These are phyloP conservation scores for Crithidia sp. DNA, from an alignment of 208 protist species.

Conservation along the genomic window DNA sequence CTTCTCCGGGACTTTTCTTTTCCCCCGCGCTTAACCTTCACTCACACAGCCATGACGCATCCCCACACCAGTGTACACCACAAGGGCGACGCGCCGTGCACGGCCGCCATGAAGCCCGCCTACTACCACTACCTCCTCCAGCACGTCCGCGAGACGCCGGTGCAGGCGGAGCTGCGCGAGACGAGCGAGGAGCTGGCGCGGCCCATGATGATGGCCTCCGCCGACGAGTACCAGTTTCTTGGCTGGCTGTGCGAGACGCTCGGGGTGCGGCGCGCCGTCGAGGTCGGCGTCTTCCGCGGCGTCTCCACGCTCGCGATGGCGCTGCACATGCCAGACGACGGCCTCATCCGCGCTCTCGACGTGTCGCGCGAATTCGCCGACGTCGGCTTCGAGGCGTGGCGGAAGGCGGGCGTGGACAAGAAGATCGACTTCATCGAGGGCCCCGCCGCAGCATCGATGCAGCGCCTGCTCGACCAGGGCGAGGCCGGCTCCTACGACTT, in stretches of 20 bases:
- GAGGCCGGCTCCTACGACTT: constrained; percentile 66
- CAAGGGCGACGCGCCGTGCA: constrained; percentile 24
- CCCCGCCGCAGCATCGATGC: constrained; percentile 45
- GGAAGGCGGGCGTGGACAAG: constrained; percentile 46
- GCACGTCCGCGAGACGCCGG: constrained; percentile 29
- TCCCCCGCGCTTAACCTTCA: neutral
- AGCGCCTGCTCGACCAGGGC: constrained; percentile 37
- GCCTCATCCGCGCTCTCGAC: constrained; percentile 48
- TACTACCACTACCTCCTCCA: constrained; percentile 44
- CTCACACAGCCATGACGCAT: neutral
- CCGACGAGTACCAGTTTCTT: constrained; percentile 49
- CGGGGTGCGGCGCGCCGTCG: constrained; percentile 39
- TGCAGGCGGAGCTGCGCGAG: constrained; percentile 28
- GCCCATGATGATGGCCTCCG: constrained; percentile 35
- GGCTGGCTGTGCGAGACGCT: constrained; percentile 42
- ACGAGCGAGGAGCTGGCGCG: constrained; percentile 17
- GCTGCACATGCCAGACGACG: constrained; percentile 43
- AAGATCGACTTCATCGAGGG: constrained; percentile 59
- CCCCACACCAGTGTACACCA: neutral
- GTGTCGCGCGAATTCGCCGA: constrained; percentile 46
- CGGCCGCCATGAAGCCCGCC: constrained; percentile 17
- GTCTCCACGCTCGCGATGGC: constrained; percentile 53
- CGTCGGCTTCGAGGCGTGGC: constrained; percentile 48
- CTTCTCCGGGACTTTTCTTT: too few relatives aligned
- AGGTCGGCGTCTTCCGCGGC: constrained; percentile 68